Evolutionary conservation across 805 yeast species (phyloP).

Genomic region (Torulaspora gathmanii): DNA sequence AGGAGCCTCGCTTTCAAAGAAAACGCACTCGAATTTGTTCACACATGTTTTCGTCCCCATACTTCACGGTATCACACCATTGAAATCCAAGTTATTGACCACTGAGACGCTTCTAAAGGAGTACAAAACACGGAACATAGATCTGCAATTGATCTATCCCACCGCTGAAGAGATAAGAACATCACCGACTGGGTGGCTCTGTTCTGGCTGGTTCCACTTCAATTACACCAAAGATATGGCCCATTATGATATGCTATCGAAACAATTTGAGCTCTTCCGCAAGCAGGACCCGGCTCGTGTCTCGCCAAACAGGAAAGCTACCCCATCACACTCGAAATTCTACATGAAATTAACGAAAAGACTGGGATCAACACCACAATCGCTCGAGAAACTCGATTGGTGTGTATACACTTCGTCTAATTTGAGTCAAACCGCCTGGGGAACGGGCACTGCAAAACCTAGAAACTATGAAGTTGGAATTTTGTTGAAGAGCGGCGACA

Average conservation of each 20-base stretch:
- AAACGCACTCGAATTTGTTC: constrained; percentile 19
- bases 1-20: constrained; percentile 22
- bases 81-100: constrained; percentile 4
- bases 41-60: constrained; percentile 28
- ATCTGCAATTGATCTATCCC: constrained; percentile 28
- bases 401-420: constrained; percentile 70
- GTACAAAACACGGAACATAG: constrained; percentile 8
- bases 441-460: constrained; percentile 39
- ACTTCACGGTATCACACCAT: constrained; percentile 11
- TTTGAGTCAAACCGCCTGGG: constrained; percentile 80
- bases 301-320: constrained; percentile 10
- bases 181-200: constrained; percentile 21
- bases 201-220: constrained; percentile 33
- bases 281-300: constrained; percentile 19
- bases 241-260: constrained; percentile 18
- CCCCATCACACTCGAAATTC: constrained; percentile 66
- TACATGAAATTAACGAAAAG: constrained; percentile 52
- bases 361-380: constrained; percentile 26
- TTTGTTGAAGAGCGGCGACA: constrained; percentile 32
- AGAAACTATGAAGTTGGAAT: constrained; percentile 55
- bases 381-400: constrained; percentile 48
- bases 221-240: constrained; percentile 15
- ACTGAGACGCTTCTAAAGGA: constrained; percentile 3
- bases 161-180: constrained; percentile 24
- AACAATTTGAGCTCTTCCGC: constrained; percentile 20